Evolutionary conservation across 2,329 filamentous ascomycete genomes (phyloP).

Genomic region (Alternaria arborescens): DNA sequence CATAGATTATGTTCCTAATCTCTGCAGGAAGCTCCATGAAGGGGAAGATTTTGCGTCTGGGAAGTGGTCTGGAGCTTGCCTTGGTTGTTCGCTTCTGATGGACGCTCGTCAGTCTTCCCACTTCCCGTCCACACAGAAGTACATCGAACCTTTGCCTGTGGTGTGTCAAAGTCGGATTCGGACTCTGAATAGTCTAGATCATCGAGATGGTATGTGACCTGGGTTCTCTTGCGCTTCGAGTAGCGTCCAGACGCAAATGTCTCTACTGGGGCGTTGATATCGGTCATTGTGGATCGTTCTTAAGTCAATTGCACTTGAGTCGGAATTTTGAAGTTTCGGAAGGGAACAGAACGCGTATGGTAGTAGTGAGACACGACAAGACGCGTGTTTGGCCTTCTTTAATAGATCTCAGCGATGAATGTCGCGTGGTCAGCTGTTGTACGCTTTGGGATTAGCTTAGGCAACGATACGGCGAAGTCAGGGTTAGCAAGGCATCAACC

Average conservation of each 20-base stretch:
- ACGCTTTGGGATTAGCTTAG: conserved; percentile 40
- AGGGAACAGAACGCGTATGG: conserved; percentile 15
- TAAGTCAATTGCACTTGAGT: neutral
- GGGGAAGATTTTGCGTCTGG: conserved; percentile 45
- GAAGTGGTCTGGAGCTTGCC: conserved; percentile 27
- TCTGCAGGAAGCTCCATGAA: conserved; percentile 48
- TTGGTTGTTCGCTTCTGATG: conserved; percentile 35
- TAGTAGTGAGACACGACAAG: conserved; percentile 31
- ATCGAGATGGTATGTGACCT: conserved; percentile 42
- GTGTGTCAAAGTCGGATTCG: conserved; percentile 28
- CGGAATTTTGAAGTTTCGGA: neutral
- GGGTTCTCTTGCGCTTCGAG: conserved; percentile 47
- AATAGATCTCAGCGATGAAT: conserved; percentile 21
- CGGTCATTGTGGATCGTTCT: conserved; percentile 25
- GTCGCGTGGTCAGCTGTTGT: conserved; percentile 24
- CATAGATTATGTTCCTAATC: conserved; percentile 47
- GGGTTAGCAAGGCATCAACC: conserved; percentile 44
- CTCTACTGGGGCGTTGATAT: conserved; percentile 12
- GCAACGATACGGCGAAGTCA: conserved; percentile 40
- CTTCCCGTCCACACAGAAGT: neutral
- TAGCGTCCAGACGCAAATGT: conserved; percentile 34
- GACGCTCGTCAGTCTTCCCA: conserved; percentile 1
- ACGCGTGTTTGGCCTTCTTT: conserved; percentile 32
- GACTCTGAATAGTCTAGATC: conserved; percentile 32
- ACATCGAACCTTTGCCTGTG: conserved; percentile 37